Evolutionary conservation across 2,329 filamentous ascomycete species (phyloP).

Genomic region (Tolypocladium paradoxum): DNA sequence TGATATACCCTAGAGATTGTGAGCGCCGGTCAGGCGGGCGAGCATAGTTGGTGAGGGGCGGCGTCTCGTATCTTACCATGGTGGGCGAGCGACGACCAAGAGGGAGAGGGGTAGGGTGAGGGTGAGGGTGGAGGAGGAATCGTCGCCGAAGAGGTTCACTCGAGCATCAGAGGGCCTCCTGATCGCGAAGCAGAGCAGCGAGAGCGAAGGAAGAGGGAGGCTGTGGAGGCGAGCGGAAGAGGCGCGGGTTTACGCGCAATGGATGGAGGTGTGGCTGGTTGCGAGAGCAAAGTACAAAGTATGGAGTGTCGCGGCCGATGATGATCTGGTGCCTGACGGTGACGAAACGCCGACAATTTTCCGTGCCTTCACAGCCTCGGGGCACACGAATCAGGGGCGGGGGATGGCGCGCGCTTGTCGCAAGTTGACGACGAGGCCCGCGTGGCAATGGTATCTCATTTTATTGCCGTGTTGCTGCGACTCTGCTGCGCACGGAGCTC

Average conservation of each 20-base stretch:
- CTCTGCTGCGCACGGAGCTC: background rate
- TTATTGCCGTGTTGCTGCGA: background rate
- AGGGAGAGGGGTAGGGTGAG: constrained; percentile 3
- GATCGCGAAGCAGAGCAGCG: background rate
- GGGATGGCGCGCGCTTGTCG: constrained; percentile 1
- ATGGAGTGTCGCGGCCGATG: constrained; percentile 2
- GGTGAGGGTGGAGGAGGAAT: background rate
- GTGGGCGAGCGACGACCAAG: constrained; percentile 8
- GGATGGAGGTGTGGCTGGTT: background rate
- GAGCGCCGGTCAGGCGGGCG: background rate
- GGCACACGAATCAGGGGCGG: constrained; percentile 14
- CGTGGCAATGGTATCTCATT: background rate
- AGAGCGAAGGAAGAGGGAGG: background rate
- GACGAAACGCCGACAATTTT: constrained; percentile 25
- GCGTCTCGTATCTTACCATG: constrained; percentile 20
- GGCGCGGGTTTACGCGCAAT: background rate
- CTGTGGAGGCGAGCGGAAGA: background rate
- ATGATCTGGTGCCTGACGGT: constrained; percentile 18
- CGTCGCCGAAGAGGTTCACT: constrained; percentile 9
- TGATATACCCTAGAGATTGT: constrained; percentile 23
- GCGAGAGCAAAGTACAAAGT: constrained; percentile 4
- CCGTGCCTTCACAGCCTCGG: constrained; percentile 19
- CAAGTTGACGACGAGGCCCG: background rate
- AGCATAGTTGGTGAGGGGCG: constrained; percentile 3
- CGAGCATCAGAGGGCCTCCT: constrained; percentile 14